phyloP scores from a whole-genome alignment of 495 filamentous ascomycete species.

The Tuber microsphaerosporum region DNA sequence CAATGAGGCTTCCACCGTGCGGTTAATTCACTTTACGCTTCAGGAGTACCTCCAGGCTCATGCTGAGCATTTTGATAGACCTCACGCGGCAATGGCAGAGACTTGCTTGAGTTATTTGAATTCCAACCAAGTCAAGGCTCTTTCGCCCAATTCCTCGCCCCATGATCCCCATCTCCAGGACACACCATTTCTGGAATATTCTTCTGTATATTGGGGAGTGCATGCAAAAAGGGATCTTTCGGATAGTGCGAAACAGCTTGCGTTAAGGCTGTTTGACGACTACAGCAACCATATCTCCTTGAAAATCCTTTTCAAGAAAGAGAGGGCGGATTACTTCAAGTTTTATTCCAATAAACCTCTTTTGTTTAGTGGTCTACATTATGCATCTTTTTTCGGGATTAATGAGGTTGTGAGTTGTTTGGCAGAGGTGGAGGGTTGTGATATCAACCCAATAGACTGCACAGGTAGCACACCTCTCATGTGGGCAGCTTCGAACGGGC shows the following conservation, averaged over 20 bases:
- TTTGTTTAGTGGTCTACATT: background rate
- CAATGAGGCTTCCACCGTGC: background rate
- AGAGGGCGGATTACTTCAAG: fast-evolving
- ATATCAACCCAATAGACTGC: background rate
- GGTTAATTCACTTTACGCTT: background rate
- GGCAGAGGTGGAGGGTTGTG: background rate
- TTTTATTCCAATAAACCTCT: background rate
- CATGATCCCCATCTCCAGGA: background rate
- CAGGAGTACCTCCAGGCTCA: background rate
- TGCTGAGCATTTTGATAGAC: background rate
- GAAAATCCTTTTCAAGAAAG: background rate
- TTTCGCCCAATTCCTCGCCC: background rate
- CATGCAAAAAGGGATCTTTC: background rate
- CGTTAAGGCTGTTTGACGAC: background rate
- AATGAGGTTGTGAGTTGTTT: background rate
- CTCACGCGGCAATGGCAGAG: background rate
- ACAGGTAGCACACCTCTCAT: background rate
- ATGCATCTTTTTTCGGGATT: background rate
- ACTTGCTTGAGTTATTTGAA: background rate
- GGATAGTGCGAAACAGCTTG: background rate
- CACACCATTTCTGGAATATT: background rate
- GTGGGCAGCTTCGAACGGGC: background rate
- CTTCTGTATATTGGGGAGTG: background rate
- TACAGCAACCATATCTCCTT: background rate
- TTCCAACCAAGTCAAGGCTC: background rate